phyloP scores from a whole-genome alignment of 331 rosid species.

The Quercus tomentella region DNA sequence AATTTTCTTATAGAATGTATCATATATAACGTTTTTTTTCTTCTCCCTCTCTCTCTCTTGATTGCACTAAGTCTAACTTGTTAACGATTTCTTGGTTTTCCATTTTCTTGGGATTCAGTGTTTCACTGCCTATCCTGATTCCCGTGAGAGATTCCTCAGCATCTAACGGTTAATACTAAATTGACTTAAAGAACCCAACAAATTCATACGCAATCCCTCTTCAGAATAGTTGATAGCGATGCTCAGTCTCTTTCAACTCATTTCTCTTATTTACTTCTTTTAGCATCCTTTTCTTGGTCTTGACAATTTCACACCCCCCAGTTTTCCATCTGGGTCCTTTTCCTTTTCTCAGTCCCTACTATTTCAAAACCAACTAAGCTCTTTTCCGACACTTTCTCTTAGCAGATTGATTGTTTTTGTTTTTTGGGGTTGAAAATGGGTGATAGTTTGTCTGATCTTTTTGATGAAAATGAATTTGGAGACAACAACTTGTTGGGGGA shows the following conservation, averaged over 20 bases:
- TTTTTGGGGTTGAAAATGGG: conserved; percentile 25
- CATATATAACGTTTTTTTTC: conserved; percentile 16
- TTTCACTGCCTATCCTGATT: not conserved
- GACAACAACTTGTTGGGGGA: conserved; percentile 50
- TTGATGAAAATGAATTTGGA: conserved; percentile 32
- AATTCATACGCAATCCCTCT: not conserved
- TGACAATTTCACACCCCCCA: conserved; percentile 22
- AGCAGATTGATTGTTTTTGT: not conserved
- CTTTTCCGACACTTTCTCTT: not conserved
- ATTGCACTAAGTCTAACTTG: not conserved
- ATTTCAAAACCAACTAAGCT: not conserved
- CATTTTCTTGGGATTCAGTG: conserved; percentile 23
- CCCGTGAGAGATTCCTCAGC: conserved; percentile 21
- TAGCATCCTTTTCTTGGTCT: conserved; percentile 29
- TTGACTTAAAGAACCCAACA: not conserved
- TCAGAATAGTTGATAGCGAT: conserved; percentile 42
- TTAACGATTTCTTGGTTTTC: not conserved
- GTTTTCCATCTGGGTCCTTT: conserved; percentile 7
- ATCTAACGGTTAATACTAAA: conserved; percentile 18
- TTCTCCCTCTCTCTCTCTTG: no score
- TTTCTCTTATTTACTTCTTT: conserved; percentile 30
- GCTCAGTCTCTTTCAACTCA: conserved; percentile 53
- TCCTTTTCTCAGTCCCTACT: conserved; percentile 13
- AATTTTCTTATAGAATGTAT: no score
- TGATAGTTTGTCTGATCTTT: conserved; percentile 40